Evolutionary conservation across 2,329 filamentous ascomycete genomes (phyloP), one percentile per base, ranked within the genome.

Genomic region (Mycocentrospora acerina): DNA sequence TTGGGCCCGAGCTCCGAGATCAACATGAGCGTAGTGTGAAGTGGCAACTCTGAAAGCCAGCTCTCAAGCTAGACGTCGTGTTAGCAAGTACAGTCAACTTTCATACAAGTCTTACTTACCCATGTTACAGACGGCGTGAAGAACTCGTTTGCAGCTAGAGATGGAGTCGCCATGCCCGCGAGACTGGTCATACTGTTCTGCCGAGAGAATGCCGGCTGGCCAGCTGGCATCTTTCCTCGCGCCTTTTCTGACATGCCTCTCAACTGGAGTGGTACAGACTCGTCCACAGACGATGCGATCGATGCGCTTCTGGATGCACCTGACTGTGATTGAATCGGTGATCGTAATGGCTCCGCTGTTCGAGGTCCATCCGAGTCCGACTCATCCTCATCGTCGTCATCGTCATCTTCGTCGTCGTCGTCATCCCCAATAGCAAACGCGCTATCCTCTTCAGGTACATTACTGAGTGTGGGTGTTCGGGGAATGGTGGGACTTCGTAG

Each of bases 191-290:
- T 88, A 66, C 90, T 94, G 60, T 93, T 95, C 60, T 95, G 90
- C 13, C 91, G 78, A 1, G 90, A 95, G 64, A 96, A 95, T 2
- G 80, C 80, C n/a, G 81, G 79, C 33, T 85, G 77, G 1, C 88
- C 86, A 10, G 87, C 89, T 18, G 91, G 93, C 82, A 95, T 89
- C 68, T 98, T 98, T 7, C 93, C 93, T 33, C 93, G 78, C 12
- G 93, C 93, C 66, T 97, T 98, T 68, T 97, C 93, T 14, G 91
- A 96, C 88, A 97, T 95, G 37, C 90, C 90, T 40, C 88, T 81
- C 19, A 95, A 66, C 62, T 96, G 90, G 14, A 83, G 77, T 11
- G 89, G 90, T 8, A 95, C 81, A 4, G 86, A 85, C 44, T 94
- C 90, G 42, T 94, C 89, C 1, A 79, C 70, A 0, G 80, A 81